Base-by-base conservation (phyloP, 257 asterid genomes). In the Scutellaria baicalensis region DNA sequence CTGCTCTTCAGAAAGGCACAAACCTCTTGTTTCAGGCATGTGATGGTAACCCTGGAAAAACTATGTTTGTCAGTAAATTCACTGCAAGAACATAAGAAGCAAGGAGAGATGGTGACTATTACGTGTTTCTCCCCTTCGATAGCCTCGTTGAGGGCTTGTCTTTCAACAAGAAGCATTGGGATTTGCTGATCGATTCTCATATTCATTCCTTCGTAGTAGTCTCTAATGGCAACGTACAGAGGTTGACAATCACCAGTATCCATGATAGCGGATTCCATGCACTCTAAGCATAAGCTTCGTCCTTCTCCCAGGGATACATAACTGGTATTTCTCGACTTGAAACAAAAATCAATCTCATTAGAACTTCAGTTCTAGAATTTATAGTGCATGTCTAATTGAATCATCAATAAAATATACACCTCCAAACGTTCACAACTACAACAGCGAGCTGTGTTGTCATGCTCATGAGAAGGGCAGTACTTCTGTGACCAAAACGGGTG, bases 401-500 rank as follows among this genome's bases (percentile, higher is more conserved):
- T 7, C 40, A 27, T 12, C 50, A 11, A 9, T 27, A 42, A 74
- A 7, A 44, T 18, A 42, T 59, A 16, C 77, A 94, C 99, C 97
- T 94, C 99, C 69, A 91, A 79, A 70, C 99, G 97, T 64, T 94
- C 99, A 76, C 99, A 94, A 58, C 98, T 94, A 44, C 98, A 94
- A 83, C 97, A 94, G 8, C 99, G 82, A 31, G 93, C 77, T 5
- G 96, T 94, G 50, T 68, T 75, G 78, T 94, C 98, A 20, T 84
- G 89, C 75, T 94, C 98, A 58, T 94, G 99, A 13, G 95, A 75
- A 70, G 97, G 98, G 59, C 98, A 92, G 80, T 94, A 94, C 69
- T 86, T 94, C 81, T 88, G 97, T 43, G 87, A 75, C 98, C 99
- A 94, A 81, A 84, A 94, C 0, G 99, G 98, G 68, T 94, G 99